A percentile compares a stretch with the other conserved stretches of the same genome.
These are phyloP conservation scores for Durotheca rogersii DNA, from an alignment of 495 filamentous ascomycete genomes.

Conservation along the genomic window DNA sequence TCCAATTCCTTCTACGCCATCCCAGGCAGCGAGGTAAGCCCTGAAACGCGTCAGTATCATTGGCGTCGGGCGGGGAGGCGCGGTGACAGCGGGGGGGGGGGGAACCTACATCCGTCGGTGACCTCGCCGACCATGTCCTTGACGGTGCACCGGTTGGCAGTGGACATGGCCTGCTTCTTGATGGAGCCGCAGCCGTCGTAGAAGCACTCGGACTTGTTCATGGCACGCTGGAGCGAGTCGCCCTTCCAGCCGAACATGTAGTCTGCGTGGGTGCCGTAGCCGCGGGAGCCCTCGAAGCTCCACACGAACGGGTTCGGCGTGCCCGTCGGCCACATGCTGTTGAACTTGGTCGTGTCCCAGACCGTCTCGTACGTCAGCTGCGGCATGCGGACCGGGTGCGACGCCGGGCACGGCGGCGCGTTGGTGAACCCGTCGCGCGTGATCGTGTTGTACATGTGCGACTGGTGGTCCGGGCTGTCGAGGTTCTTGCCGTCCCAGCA, in stretches of 20 bases:
- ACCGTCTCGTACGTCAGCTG: slow-evolving; percentile 51
- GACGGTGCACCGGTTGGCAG: slow-evolving; percentile 48
- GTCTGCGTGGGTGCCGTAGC: slow-evolving; percentile 49
- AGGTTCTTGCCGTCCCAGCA: slow-evolving; percentile 62
- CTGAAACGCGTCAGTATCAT: background rate
- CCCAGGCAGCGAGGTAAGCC: background rate
- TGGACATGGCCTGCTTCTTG: slow-evolving; percentile 45
- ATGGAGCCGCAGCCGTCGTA: slow-evolving; percentile 51
- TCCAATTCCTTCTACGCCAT: background rate
- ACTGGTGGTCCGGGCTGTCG: slow-evolving; percentile 58
- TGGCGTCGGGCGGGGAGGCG: background rate
- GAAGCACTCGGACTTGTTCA: slow-evolving; percentile 50
- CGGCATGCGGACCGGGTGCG: slow-evolving; percentile 48
- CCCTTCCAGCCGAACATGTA: slow-evolving; percentile 54
- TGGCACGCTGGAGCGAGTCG: slow-evolving; percentile 47
- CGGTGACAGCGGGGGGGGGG: too few species aligned
- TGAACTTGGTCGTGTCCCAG: slow-evolving; percentile 53
- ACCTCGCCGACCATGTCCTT: slow-evolving; percentile 45
- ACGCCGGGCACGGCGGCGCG: slow-evolving; percentile 49
- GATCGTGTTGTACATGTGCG: slow-evolving; percentile 53
- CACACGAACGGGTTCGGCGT: slow-evolving; percentile 51
- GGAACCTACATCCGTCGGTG: slow-evolving; percentile 51
- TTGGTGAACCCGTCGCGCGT: slow-evolving; percentile 42
- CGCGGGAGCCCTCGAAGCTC: slow-evolving; percentile 45
- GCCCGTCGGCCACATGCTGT: slow-evolving; percentile 48